Evolutionary conservation across 768 basidiomycete genomes (phyloP).

Genomic region (Macrocybe gigantea): DNA sequence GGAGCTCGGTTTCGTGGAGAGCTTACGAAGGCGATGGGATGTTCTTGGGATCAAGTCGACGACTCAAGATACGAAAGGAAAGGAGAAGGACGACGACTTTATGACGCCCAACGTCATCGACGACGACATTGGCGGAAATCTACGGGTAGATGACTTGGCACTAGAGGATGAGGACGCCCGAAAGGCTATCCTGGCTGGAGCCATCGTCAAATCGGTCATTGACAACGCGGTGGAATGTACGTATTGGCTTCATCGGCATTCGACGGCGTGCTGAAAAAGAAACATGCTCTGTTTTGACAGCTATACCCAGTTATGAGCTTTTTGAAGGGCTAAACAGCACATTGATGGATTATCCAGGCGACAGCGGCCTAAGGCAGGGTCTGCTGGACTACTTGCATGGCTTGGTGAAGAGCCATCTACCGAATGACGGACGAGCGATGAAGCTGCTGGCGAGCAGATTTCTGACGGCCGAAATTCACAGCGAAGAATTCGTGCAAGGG

Average conservation of each 20-base stretch:
- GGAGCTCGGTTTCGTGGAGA: conserved; percentile 84
- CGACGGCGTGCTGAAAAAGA: conserved; percentile 3
- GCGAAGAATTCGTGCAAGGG: conserved; percentile 30
- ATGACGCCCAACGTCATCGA: conserved; percentile 14
- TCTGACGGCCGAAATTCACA: conserved; percentile 22
- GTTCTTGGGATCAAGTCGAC: conserved; percentile 57
- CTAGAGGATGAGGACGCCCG: conserved; percentile 47
- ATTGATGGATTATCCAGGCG: conserved; percentile 31
- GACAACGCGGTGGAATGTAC: conserved; percentile 68
- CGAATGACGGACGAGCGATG: conserved; percentile 29
- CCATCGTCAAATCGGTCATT: conserved; percentile 75
- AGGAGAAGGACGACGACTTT: conserved; percentile 10
- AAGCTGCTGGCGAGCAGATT: conserved; percentile 28
- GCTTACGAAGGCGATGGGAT: conserved; percentile 71
- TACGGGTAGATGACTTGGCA: conserved; percentile 25
- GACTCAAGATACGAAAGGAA: conserved; percentile 24
- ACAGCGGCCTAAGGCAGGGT: conserved; percentile 25
- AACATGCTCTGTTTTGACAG: conserved; percentile 18
- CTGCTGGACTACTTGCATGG: conserved; percentile 35
- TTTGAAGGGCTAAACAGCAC: conserved; percentile 32
- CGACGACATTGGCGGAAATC: conserved; percentile 8
- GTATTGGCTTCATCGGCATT: conserved; percentile 4
- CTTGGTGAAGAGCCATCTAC: conserved; percentile 23
- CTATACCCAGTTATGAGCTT: conserved; percentile 34
- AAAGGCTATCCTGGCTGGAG: conserved; percentile 68